Base-by-base conservation (phyloP, 495 filamentous ascomycete genomes). In the Penicillium canariense region DNA sequence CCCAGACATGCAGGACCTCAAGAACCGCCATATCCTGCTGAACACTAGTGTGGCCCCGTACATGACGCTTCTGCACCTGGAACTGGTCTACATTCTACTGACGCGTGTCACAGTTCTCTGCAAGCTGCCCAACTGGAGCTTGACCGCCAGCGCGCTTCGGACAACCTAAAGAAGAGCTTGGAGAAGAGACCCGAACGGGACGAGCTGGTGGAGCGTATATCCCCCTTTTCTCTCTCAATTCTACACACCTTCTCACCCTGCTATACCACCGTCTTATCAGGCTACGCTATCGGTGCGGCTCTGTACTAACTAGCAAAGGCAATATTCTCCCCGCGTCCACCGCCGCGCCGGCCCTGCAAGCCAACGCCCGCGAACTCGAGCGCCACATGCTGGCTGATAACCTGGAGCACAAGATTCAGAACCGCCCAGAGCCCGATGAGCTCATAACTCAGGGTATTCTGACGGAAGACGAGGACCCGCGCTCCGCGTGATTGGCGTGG, bases 371-470 rank as follows among this genome's bases (percentile, higher is more conserved):
- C 50, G 87, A 94, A 70, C 81, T 96, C 47, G 85, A 89, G 68
- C 87, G 82, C 61, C 84, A 91, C 63, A 95, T 96, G 91, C 83
- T 87, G 17, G 86, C 83, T 45, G 87, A 96, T 66, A 86, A 80
- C 28, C 73, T 96, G 32, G 91, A 96, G 68, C 88, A 91, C 61
- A 89, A 89, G 67, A 82, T 96, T 52, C 77, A 85, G 63, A 78
- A 85, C 50, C 80, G 91, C 7, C 91, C 91, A 2, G 76, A 84
- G 23, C 86, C 87, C 4, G 87, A 90, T 52, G 80, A 87, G 28
- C 69, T 96, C 43, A 78, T 96, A 43, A 82, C 87, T 57, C 81
- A 89, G 62, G 91, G 91, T 2, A 89, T 96, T 43, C 71, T 90
- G 47, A 75, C 77, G 17, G 85, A 86, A 55, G 84, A 87, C 52